Base-by-base conservation (phyloP, 805 yeast genomes). In the Spathaspora gorwiae region DNA sequence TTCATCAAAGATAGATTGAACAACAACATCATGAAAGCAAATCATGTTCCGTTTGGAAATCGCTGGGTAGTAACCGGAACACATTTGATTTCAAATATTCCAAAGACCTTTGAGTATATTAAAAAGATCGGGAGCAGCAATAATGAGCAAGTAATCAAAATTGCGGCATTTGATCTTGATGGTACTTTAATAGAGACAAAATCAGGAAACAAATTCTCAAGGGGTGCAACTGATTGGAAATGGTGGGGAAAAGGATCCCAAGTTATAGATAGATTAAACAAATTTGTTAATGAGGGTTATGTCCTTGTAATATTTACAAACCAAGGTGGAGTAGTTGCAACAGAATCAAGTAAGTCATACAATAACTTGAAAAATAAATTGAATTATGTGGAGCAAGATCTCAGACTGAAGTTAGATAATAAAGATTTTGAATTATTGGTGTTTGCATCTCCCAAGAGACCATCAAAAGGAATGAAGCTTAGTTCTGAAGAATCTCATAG, bases 91-190 rank as follows among this genome's bases (percentile, higher is more conserved):
- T 65, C 69, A 26, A 61, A 68, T 34, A 50, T 59, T 0, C 82
- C 82, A 7, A 35, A 26, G 6, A 40, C 10, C 13, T 44, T 33
- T 42, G 26, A 11, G 24, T 35, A 5, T 7, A 40, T 9, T 55
- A 43, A 53, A 12, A 39, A 7, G 39, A 43, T 1, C 49, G 13
- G 36, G n/a, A 30, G 38, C 31, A 37, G 11, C n/a, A n/a, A 13
- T 15, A 11, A 11, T 29, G 32, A 29, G 32, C 24, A 43, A 2
- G 43, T 49, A 4, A 47, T 67, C 2, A 72, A 70, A 36, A 54
- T 85, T 1, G 88, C 88, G 2, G 85, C 86, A 0, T 92, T 90
- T 62, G 98, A 92, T 61, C 68, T 92, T 42, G 99, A 92, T 66
- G 84, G 80, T 7, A 92, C 98, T 0, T 53, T 92, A 7, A 78